These are phyloP conservation scores for Lantana camara DNA, from an alignment of 257 asterid species.

Conservation along the genomic window DNA sequence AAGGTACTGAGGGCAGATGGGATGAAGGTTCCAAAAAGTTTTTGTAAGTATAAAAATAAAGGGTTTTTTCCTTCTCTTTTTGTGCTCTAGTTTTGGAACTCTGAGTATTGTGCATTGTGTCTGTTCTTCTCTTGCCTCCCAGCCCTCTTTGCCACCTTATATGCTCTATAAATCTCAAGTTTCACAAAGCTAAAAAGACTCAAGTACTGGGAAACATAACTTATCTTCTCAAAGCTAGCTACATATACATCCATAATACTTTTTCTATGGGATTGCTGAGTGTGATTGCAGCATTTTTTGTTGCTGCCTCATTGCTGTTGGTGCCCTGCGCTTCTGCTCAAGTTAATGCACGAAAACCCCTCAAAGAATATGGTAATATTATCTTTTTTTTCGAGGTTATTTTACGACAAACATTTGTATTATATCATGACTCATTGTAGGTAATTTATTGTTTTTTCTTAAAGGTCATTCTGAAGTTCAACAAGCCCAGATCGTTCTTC, in stretches of 20 bases:
- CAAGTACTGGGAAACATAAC: background rate
- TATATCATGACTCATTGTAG: background rate
- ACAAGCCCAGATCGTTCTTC: slow-evolving; percentile 28
- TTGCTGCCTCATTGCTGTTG: slow-evolving; percentile 39
- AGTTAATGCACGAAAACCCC: slow-evolving; percentile 25
- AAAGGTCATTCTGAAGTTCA: slow-evolving; percentile 31
- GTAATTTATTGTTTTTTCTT: background rate
- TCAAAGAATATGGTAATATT: slow-evolving; percentile 35
- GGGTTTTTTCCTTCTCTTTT: too few relatives aligned
- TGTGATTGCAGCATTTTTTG: slow-evolving; percentile 33
- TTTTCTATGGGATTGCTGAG: slow-evolving; percentile 35
- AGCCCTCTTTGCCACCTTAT: slow-evolving; percentile 6
- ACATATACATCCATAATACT: too few relatives aligned
- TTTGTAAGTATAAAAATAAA: slow-evolving; percentile 37
- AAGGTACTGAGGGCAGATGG: slow-evolving; percentile 43
- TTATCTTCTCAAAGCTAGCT: background rate
- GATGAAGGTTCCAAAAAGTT: slow-evolving; percentile 62
- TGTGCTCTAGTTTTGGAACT: slow-evolving; percentile 57
- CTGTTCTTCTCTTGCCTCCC: slow-evolving; percentile 34
- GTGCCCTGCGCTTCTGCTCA: slow-evolving; percentile 42
- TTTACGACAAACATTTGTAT: background rate
- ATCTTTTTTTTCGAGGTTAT: background rate
- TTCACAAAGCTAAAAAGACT: slow-evolving; percentile 26
- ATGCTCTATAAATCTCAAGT: slow-evolving; percentile 42
- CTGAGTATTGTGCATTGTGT: slow-evolving; percentile 84